phyloP scores from a whole-genome alignment of 768 basidiomycete genomes.

The Arthromyces matolae region DNA sequence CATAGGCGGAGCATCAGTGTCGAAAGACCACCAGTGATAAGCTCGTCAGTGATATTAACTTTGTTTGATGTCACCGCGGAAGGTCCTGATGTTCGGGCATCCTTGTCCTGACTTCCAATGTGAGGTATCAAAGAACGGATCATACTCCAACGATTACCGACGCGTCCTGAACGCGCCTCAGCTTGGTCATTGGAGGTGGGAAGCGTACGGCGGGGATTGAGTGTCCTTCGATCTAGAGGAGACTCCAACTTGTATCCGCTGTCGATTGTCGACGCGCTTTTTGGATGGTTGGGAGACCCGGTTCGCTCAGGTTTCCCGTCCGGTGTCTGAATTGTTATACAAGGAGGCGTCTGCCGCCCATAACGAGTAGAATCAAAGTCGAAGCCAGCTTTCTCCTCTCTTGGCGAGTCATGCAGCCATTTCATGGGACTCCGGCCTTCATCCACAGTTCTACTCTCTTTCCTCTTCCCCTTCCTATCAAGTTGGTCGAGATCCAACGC shows the following conservation, averaged over 20 bases:
- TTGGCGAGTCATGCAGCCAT: conserved; percentile 52
- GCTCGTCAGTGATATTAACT: conserved; percentile 80
- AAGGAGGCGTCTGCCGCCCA: not conserved
- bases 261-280: conserved; percentile 11
- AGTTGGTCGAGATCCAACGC: conserved; percentile 51
- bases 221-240: conserved; percentile 8
- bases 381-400: conserved; percentile 40
- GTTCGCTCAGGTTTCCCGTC: conserved; percentile 3
- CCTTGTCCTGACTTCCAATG: conserved; percentile 35
- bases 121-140: conserved; percentile 65
- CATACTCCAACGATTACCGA: conserved; percentile 50
- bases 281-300: not conserved
- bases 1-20: conserved; percentile 76
- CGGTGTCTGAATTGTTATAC: not conserved
- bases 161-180: conserved; percentile 26
- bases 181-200: not conserved
- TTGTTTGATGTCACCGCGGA: conserved; percentile 48
- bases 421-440: conserved; percentile 52
- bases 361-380: conserved; percentile 20
- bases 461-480: conserved; percentile 54
- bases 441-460: conserved; percentile 44
- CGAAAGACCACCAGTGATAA: conserved; percentile 76
- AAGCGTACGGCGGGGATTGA: conserved; percentile 14
- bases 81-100: conserved; percentile 32
- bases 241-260: not conserved